These are phyloP conservation scores for Iris pallida DNA, from an alignment of 116 monocot species.

Conservation along the genomic window DNA sequence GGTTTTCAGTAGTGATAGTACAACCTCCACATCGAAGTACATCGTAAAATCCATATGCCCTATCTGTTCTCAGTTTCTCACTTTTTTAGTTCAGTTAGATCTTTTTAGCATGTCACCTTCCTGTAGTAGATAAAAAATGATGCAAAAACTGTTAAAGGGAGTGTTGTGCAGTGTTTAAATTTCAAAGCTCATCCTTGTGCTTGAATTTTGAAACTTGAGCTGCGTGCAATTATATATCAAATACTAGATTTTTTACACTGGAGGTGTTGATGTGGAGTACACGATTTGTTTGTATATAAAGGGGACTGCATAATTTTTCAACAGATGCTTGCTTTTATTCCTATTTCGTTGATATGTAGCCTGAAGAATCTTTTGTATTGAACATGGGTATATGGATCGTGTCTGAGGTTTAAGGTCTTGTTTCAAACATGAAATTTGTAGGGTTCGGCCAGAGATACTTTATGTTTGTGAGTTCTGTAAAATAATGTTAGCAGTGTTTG, in stretches of 20 bases:
- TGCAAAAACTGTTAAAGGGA: no score
- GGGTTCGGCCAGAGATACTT: no score
- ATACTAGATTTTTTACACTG: background rate
- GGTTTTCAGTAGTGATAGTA: conserved; percentile 49
- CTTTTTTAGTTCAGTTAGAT: no score
- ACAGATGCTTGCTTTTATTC: no score
- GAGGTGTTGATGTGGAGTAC: no score
- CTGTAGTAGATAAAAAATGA: no score
- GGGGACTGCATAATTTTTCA: no score
- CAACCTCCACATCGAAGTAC: conserved; percentile 64
- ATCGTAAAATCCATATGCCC: conserved; percentile 61
- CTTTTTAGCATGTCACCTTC: no score
- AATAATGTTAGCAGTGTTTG: no score
- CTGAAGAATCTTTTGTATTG: background rate
- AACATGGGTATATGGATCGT: background rate
- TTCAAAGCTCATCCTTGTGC: background rate
- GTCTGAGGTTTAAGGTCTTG: background rate
- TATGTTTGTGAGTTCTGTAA: no score
- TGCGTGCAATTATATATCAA: background rate
- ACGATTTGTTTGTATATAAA: background rate
- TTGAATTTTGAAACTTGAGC: background rate
- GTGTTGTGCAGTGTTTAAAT: no score
- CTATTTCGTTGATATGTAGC: background rate
- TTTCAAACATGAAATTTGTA: background rate
- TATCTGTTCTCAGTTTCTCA: background rate